Conservation (phyloP, 352 stramenopile genomes). For the Globisporangium viniferum region DNA sequence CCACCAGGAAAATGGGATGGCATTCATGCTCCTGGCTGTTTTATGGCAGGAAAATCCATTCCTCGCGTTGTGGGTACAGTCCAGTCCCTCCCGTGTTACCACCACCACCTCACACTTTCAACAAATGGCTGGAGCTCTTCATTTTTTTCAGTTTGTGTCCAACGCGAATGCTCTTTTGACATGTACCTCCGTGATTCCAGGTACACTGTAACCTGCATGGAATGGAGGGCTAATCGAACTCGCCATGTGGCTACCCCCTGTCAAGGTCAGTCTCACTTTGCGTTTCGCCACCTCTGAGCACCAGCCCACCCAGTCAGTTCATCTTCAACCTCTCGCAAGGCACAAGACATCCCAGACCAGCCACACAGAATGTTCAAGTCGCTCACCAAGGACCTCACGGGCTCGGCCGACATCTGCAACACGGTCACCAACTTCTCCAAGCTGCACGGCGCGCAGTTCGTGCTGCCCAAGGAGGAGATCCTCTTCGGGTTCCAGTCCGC, state of each 20-base stretch:
- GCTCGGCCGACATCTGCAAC: slow-evolving; percentile 50
- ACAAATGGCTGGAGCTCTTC: neutral
- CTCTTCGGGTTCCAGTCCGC: slow-evolving; percentile 47
- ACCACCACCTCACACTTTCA: neutral
- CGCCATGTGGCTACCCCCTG: neutral
- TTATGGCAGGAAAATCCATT: slow-evolving; percentile 8
- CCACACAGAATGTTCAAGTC: slow-evolving; percentile 35
- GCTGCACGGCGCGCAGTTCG: slow-evolving; percentile 33
- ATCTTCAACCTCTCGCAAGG: neutral
- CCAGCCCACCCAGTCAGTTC: neutral
- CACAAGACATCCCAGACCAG: neutral
- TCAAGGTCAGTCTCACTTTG: slow-evolving; percentile 4
- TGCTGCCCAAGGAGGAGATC: slow-evolving; percentile 54
- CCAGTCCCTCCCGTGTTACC: neutral
- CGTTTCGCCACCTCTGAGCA: neutral
- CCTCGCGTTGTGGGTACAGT: neutral
- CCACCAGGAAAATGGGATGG: too few species aligned
- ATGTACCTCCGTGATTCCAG: neutral
- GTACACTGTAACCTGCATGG: neutral
- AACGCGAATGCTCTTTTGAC: neutral
- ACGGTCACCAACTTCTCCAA: slow-evolving; percentile 44
- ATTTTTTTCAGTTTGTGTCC: neutral
- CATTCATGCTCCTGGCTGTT: neutral
- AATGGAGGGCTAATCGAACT: neutral
- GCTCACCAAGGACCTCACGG: slow-evolving; percentile 44